phyloP scores from a whole-genome alignment of 2,329 filamentous ascomycete genomes.

The Ceratocystis cubensis region DNA sequence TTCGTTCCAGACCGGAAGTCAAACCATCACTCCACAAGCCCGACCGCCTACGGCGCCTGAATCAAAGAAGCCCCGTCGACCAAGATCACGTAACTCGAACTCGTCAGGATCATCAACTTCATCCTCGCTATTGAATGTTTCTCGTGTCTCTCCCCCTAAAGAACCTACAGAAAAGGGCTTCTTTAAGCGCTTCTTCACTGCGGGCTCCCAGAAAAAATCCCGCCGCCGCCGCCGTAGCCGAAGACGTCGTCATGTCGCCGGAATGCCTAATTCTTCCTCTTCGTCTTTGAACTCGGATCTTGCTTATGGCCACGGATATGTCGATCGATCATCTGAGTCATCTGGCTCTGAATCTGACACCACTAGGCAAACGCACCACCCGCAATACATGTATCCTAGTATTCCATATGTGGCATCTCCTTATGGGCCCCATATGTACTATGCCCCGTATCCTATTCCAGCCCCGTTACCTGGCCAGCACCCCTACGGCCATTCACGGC shows the following conservation, averaged over 20 bases:
- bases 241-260: conserved; percentile 40
- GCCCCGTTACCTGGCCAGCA: neutral
- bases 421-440: conserved; percentile 3
- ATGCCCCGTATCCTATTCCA: conserved; percentile 3
- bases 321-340: conserved; percentile 29
- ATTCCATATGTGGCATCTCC: conserved; percentile 2
- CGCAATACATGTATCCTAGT: conserved; percentile 18
- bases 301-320: conserved; percentile 52
- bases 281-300: conserved; percentile 57
- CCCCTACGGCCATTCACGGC: neutral
- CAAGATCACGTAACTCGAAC: conserved; percentile 23
- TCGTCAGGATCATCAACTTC: conserved; percentile 40
- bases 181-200: conserved; percentile 50
- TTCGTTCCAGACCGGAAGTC: conserved; percentile 13
- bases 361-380: conserved; percentile 1
- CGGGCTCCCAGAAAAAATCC: conserved; percentile 38
- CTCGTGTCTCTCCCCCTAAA: conserved; percentile 37
- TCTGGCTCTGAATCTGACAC: conserved; percentile 18
- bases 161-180: conserved; percentile 37
- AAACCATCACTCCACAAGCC: neutral
- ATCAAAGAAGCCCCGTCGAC: conserved; percentile 5
- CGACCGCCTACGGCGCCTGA: neutral
- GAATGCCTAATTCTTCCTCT: conserved; percentile 50
- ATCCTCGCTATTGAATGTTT: conserved; percentile 54
- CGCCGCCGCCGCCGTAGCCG: conserved; percentile 28